phyloP scores from a whole-genome alignment of 176 grass and related monocot genomes.

The Saccharum officinarum region DNA sequence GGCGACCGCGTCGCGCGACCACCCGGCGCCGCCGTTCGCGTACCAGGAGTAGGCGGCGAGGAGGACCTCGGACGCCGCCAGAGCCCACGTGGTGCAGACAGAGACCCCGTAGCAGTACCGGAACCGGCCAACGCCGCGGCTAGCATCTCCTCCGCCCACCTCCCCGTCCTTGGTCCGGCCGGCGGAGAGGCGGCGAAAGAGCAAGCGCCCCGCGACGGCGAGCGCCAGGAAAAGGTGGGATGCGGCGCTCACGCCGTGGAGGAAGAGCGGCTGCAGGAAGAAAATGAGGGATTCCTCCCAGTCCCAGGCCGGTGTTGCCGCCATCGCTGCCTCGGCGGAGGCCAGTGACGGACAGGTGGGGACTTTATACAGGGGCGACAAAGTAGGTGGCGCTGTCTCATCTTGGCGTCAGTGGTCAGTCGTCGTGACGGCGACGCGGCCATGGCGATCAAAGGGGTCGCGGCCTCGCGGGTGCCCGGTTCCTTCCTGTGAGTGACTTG shows the following conservation, averaged over 20 bases:
- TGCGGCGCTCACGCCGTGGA: conserved; percentile 22
- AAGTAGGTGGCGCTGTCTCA: too few relatives aligned
- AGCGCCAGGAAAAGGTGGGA: conserved; percentile 32
- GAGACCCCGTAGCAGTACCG: conserved; percentile 17
- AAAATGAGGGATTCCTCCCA: not conserved
- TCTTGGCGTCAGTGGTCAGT: too few relatives aligned
- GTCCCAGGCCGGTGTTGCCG: not conserved
- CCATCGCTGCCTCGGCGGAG: not conserved
- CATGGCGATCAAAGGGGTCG: not conserved
- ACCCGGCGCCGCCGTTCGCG: conserved; percentile 8
- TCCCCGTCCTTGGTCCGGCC: not conserved
- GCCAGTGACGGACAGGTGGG: not conserved
- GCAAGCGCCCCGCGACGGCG: conserved; percentile 25
- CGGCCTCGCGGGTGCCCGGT: not conserved
- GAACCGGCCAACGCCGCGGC: not conserved
- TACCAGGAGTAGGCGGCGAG: conserved; percentile 37
- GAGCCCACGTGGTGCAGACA: conserved; percentile 26
- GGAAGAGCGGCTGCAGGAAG: not conserved
- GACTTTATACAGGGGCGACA: not conserved
- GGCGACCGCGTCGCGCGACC: conserved; percentile 28
- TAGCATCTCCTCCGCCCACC: not conserved
- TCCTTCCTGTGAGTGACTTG: not conserved
- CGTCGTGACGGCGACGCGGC: not conserved
- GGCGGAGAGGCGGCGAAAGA: not conserved
- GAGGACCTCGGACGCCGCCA: conserved; percentile 30